These are phyloP conservation scores for Fusarium sp. DNA, from an alignment of 2,329 filamentous ascomycete species.

Conservation along the genomic window DNA sequence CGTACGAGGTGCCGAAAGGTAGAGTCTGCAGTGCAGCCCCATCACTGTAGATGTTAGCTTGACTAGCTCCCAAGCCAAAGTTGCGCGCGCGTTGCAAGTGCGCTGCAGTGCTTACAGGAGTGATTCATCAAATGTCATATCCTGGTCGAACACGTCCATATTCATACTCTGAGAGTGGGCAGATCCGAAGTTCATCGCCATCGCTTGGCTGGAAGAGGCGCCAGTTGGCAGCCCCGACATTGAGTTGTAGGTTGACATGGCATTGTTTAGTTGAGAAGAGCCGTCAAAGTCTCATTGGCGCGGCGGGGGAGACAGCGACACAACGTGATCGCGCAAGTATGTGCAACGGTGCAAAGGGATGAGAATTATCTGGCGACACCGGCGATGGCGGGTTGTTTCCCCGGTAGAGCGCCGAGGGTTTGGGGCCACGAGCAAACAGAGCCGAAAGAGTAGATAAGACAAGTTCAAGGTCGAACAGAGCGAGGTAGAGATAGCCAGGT, in stretches of 20 bases:
- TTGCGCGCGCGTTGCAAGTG: constrained; percentile 25
- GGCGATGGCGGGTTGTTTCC: constrained; percentile 1
- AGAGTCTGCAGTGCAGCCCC: constrained; percentile 47
- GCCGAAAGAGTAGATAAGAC: neutral
- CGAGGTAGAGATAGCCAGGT: constrained; percentile 14
- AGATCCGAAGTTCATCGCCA: constrained; percentile 55
- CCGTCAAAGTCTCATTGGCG: constrained; percentile 44
- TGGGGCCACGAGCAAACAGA: constrained; percentile 26
- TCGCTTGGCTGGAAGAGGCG: constrained; percentile 55
- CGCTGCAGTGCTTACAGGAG: constrained; percentile 56
- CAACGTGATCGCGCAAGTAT: constrained; percentile 25
- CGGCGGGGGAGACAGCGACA: constrained; percentile 31
- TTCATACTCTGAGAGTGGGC: constrained; percentile 49
- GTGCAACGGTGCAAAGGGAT: constrained; percentile 17
- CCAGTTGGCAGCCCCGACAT: constrained; percentile 60
- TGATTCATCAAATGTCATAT: constrained; percentile 64
- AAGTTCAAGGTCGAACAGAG: neutral
- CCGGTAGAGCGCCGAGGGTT: constrained; percentile 17
- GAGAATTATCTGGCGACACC: constrained; percentile 1
- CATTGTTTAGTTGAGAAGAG: constrained; percentile 52
- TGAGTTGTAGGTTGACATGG: constrained; percentile 67
- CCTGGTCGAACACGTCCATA: constrained; percentile 63
- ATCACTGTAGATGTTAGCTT: constrained; percentile 44
- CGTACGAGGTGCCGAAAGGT: constrained; percentile 69
- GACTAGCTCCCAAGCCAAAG: neutral